Evolutionary conservation across 352 stramenopile genomes (phyloP), one percentile per base, ranked within the genome.

Genomic region (Globisporangium recalcitrans): DNA sequence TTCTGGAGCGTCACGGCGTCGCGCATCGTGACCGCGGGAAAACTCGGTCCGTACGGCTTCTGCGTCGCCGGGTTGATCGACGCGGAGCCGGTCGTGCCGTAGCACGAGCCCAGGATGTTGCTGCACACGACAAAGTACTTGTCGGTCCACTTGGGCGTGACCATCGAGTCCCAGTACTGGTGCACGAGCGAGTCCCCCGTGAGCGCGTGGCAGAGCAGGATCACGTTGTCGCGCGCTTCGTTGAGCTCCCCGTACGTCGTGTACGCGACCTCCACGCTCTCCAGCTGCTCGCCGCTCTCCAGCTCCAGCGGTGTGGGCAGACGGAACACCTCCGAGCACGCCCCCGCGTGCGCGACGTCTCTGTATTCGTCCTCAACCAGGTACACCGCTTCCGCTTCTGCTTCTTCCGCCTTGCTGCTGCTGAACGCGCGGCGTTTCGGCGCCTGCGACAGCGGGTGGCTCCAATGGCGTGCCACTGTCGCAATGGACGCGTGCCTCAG

Each of bases 111-210:
- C 19, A 99, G 71, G 34, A 98, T 90, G 75, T 98, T 98, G 52
- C 78, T 89, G 70, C 95, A 98, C 0, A 99, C 90, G n/a, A 99
- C 74, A 62, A 98, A 98, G 71, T 99, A 98, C 67, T 96, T 94
- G 70, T 96, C 80, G 7, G 94, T 98, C 86, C 98, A 97, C 71
- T 97, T 95, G 14, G 90, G 78, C 26, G 94, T 87, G n/a, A 98
- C 79, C 67, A 98, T 87, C 61, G 87, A 80, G 58, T 96, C 85
- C 93, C 92, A 98, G 87, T 96, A 98, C 24, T 95, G 80, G 61
- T 98, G 91, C 21, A 97, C 78, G 14, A 85, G 81, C 29, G 96
- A 93, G 73, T 98, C 97, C 32, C 93, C 94, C 26, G 94, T 98
- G n/a, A 98, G 77, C 14, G 93, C 96, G 71, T 98, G 94, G 72